Evolutionary conservation across 345 rosid genomes (phyloP), one percentile per base, ranked within the genome.

Genomic region (Linum trigynum): DNA sequence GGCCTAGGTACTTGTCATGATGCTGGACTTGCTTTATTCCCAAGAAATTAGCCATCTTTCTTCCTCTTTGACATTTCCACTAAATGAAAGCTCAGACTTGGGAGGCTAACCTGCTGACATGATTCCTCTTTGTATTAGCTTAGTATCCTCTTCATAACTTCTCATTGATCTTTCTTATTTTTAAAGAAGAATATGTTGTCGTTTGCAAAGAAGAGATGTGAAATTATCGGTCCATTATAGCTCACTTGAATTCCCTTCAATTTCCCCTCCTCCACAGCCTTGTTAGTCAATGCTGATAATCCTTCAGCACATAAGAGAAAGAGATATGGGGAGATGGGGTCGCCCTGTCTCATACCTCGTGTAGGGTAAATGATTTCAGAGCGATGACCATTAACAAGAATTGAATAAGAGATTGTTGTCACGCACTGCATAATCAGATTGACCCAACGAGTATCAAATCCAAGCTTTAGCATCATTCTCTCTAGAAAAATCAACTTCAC

Each of bases 291-390:
- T 38, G 16, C 14, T 3, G 64, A 37, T 3, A 61, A 0, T 0
- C 1, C 23, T 61, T 60, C 63, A 8, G 63, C 63, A 60, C 42
- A 60, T 9, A 60, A 10, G 11, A 60, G 37, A 38, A 60, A 60
- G 5, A 60, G 17, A 38, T 60, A 60, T 2, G 63, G 63, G 12
- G 35, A 10, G 7, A 38, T n/a, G 17, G 12, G 41, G n/a, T 36
- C 42, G 1, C 41, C 42, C 42, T 60, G 5, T 43, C 63, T 16
- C 5, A 60, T 12, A 0, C 63, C 41, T 38, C 63, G 15, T n/a
- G 8, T 5, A 9, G 63, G 42, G 3, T 37, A 6, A 1, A 6
- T 12, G 1, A 0, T 6, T 9, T 45, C 7, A 11, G 39, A 4
- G 39, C 3, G 3, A 8, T 0, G 4, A 4, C 64, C 64, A 14